Base-by-base conservation (phyloP, 768 basidiomycete genomes). In the Mycena epipterygia region DNA sequence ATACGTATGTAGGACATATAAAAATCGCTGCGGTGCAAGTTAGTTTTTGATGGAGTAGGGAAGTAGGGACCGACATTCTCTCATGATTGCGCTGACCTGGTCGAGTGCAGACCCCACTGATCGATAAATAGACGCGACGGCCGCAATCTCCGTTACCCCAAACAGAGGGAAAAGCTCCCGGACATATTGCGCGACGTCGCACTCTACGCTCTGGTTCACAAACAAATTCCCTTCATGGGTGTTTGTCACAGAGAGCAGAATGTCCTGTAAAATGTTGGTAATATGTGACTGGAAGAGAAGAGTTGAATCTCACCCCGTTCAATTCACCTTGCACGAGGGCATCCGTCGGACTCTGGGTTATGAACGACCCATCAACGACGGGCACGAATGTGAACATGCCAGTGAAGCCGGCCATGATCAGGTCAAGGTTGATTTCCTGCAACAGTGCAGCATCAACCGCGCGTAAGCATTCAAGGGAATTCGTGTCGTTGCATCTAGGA, bases 321-420 rank as follows among this genome's bases (percentile, higher is more conserved):
- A 76, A 53, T 12, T 46, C 52, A 30, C 79, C 76, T 21, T 64
- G 72, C 12, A 53, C 33, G 33, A 82, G 66, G 17, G 79, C 75
- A 37, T 74, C 64, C 0, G 73, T 80, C 8, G 80, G 81, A 42
- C 74, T 74, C 37, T 80, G 80, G 2, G 72, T 13, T 23, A 82
- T 82, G 59, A 80, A 78, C 5, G 73, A 72, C 1, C 76, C 79
- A 39, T 82, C 81, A 7, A 82, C 72, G 19, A 82, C 78, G 0
- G 81, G 79, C 17, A 71, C 67, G n/a, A 79, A 81, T 29, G 60
- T 35, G 25, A 33, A 76, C 14, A 73, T 76, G 0, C 75, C 76
- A 48, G 9, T 74, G 67, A 81, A 80, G 11, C 57, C 75, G 48
- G 71, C 59, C 1, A 0, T 0, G 6, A 66, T 67, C 13, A 78